Base-by-base conservation (phyloP, 345 rosid genomes). In the Passiflora organensis region DNA sequence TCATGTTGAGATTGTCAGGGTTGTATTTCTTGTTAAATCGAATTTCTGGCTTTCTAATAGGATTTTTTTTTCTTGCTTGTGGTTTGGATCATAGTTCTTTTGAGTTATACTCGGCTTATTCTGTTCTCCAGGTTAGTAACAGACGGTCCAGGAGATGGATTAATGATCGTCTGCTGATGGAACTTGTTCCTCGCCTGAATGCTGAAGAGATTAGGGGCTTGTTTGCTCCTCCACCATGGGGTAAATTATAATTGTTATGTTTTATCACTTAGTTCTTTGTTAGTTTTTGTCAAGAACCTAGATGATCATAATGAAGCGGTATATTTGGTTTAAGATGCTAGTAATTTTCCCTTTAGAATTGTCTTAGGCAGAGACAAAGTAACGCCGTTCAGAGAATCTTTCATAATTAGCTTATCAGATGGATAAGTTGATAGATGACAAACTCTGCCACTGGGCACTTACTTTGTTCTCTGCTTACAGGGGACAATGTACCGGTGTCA, bases 191-290 rank as follows among this genome's bases (percentile, higher is more conserved):
- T 51, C 86, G 89, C 58, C 73, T 91, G 56, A 79, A 88, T 76
- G 95, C 84, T 0, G 78, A 84, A 32, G 96, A 91, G 75, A 81
- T 91, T 54, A 84, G 82, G 73, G 96, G 96, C 73, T 77, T 91
- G 76, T 91, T 91, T 84, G 89, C 99, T 50, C 99, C 99, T 51
- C 99, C 99, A 8, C 98, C 98, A 14, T 91, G 93, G 93, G 98
- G 98, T 88, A 80, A n/a, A 63, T 65, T 16, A 41, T 22, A 24
- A 66, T 18, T 58, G 32, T 53, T 37, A 24, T 13, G 37, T n/a
- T 32, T n/a, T 43, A 50, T 45, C 34, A 18, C 16, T 19, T 15
- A 21, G 16, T 59, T 12, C 32, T 12, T 18, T 32, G 16, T 25
- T 10, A n/a, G n/a, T n/a, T n/a, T n/a, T n/a, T n/a, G n/a, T n/a